phyloP scores from a whole-genome alignment of 768 basidiomycete genomes.

The Peribolospora kevripleyi region DNA sequence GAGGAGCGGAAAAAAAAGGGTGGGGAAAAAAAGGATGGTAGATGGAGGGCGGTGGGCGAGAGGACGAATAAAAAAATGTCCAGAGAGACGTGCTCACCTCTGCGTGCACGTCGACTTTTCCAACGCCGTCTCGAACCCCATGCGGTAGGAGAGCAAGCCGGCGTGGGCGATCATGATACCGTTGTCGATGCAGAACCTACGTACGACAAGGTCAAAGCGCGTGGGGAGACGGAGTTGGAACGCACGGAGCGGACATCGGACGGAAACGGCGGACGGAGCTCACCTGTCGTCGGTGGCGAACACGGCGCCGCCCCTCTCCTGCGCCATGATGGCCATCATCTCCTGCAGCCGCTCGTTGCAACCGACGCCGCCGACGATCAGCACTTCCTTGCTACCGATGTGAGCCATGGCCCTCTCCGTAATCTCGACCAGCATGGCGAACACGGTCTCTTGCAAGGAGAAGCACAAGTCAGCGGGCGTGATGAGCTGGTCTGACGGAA shows the following conservation, averaged over 20 bases:
- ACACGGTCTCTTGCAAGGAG: constrained; percentile 87
- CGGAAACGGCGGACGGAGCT: constrained; percentile 6
- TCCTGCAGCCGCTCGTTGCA: constrained; percentile 83
- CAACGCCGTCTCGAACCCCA: constrained; percentile 60
- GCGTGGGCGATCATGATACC: constrained; percentile 99
- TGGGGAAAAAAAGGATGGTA: neutral
- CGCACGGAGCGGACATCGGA: neutral
- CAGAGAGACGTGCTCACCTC: constrained; percentile 28
- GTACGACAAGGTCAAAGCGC: neutral
- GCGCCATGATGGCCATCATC: constrained; percentile 97
- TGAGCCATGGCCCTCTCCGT: constrained; percentile 99
- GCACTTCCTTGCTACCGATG: constrained; percentile 79
- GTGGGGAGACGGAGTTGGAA: neutral
- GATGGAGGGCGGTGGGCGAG: neutral
- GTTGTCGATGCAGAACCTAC: constrained; percentile 96
- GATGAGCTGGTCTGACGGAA: constrained; percentile 38
- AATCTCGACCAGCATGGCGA: constrained; percentile 95
- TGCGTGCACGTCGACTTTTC: constrained; percentile 73
- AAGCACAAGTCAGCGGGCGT: constrained; percentile 93
- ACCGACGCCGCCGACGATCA: constrained; percentile 99
- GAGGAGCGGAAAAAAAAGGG: neutral
- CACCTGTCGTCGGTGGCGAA: constrained; percentile 93
- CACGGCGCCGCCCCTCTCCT: constrained; percentile 61
- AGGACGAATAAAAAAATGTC: neutral
- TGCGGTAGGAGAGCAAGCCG: constrained; percentile 67